Conservation (phyloP, 2,329 filamentous ascomycete species). For the Claviceps sp. region DNA sequence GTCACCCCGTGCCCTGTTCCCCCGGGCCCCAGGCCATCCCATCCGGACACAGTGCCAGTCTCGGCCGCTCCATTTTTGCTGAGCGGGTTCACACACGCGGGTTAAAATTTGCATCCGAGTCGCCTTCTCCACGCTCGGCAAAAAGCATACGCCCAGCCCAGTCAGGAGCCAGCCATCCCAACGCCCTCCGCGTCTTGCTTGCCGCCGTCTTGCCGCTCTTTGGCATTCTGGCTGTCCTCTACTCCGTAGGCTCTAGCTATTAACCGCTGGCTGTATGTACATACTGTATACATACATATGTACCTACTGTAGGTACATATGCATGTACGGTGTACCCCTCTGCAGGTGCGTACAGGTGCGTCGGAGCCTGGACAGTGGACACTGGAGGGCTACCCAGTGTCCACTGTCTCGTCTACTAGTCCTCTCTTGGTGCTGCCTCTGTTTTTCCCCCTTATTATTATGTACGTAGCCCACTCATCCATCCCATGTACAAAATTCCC, state of each 20-base stretch:
- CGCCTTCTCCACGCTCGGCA: neutral
- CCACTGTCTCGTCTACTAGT: neutral
- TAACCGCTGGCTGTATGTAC: too few species aligned
- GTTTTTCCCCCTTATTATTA: neutral
- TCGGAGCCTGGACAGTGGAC: too few species aligned
- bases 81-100: neutral
- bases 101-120: neutral
- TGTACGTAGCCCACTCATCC: constrained; percentile 7
- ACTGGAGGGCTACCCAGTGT: neutral
- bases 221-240: too few species aligned
- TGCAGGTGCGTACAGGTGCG: too few species aligned
- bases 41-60: constrained; percentile 2
- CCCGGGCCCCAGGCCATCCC: too few species aligned
- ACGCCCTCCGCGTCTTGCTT: neutral
- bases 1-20: neutral
- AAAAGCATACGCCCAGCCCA: neutral
- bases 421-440: neutral
- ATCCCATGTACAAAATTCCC: constrained; percentile 2
- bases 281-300: too few species aligned
- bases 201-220: too few species aligned
- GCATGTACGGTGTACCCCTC: too few species aligned
- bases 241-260: too few species aligned
- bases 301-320: too few species aligned
- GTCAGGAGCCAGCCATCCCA: neutral
- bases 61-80: neutral